Conservation (phyloP, 2,329 filamentous ascomycete genomes). For the Aspergillus costaricaensis region DNA sequence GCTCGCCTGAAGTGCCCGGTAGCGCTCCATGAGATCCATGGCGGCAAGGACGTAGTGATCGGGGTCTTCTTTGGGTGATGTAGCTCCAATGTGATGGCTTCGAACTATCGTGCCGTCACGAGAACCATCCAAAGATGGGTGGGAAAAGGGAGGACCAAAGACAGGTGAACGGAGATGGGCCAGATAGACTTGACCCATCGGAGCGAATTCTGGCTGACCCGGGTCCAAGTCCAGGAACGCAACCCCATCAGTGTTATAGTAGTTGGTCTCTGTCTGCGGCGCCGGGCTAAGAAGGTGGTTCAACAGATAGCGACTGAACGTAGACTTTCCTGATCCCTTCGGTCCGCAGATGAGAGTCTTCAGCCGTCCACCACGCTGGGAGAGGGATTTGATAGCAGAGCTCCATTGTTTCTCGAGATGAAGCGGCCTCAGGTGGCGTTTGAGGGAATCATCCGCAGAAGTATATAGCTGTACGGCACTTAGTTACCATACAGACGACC, state of each 20-base stretch:
- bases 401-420: slow-evolving; percentile 50
- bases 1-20: slow-evolving; percentile 43
- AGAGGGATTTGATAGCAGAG: slow-evolving; percentile 46
- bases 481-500: slow-evolving; percentile 19
- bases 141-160: slow-evolving; percentile 60
- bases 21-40: slow-evolving; percentile 54
- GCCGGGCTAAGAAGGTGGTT: slow-evolving; percentile 55
- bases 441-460: slow-evolving; percentile 45
- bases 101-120: slow-evolving; percentile 46
- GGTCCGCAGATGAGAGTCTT: slow-evolving; percentile 56
- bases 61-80: slow-evolving; percentile 58
- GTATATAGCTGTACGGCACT: slow-evolving; percentile 37
- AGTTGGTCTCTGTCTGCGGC: slow-evolving; percentile 33
- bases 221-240: slow-evolving; percentile 62
- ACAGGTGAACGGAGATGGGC: slow-evolving; percentile 53
- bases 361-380: slow-evolving; percentile 40
- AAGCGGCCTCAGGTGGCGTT: slow-evolving; percentile 44
- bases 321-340: slow-evolving; percentile 62
- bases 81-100: slow-evolving; percentile 57
- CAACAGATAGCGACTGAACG: slow-evolving; percentile 56
- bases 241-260: slow-evolving; percentile 43
- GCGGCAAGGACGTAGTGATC: slow-evolving; percentile 57
- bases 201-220: slow-evolving; percentile 60
- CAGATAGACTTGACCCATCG: slow-evolving; percentile 61
- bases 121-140: slow-evolving; percentile 45